Conservation (phyloP, 495 filamentous ascomycete genomes). For the Hyaloscypha hepaticicola region DNA sequence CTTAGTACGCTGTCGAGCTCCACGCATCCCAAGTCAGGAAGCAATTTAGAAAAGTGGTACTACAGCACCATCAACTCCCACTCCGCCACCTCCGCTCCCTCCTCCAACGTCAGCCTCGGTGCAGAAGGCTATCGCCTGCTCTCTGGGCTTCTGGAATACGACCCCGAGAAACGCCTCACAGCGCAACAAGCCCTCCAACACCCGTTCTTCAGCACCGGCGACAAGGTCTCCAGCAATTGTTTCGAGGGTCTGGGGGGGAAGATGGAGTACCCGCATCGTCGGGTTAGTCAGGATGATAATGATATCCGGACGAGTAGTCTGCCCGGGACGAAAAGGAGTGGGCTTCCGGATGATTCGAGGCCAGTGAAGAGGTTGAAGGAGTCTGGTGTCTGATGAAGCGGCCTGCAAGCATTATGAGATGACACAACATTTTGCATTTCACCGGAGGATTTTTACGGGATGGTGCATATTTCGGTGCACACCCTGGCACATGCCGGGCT, state of each 20-base stretch:
- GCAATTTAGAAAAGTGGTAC: constrained; percentile 55
- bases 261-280: constrained; percentile 82
- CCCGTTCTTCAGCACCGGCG: constrained; percentile 73
- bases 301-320: constrained; percentile 86
- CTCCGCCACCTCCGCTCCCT: constrained; percentile 43
- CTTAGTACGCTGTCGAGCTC: constrained; percentile 59
- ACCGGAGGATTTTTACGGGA: background rate
- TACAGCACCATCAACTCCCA: constrained; percentile 51
- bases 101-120: constrained; percentile 57
- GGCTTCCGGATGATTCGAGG: constrained; percentile 77
- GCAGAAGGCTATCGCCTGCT: constrained; percentile 79
- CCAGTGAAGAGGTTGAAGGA: constrained; percentile 70
- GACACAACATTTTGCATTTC: background rate
- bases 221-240: constrained; percentile 71
- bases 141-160: constrained; percentile 81
- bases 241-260: constrained; percentile 74
- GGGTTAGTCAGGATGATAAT: constrained; percentile 91
- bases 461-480: background rate
- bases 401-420: background rate
- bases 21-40: constrained; percentile 37
- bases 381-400: constrained; percentile 1
- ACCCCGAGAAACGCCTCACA: constrained; percentile 84
- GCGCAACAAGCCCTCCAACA: constrained; percentile 84
- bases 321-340: constrained; percentile 89
- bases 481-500: background rate